Base-by-base conservation (phyloP, 1,284 basidiomycete genomes). In the Exsudoporus floridanus region DNA sequence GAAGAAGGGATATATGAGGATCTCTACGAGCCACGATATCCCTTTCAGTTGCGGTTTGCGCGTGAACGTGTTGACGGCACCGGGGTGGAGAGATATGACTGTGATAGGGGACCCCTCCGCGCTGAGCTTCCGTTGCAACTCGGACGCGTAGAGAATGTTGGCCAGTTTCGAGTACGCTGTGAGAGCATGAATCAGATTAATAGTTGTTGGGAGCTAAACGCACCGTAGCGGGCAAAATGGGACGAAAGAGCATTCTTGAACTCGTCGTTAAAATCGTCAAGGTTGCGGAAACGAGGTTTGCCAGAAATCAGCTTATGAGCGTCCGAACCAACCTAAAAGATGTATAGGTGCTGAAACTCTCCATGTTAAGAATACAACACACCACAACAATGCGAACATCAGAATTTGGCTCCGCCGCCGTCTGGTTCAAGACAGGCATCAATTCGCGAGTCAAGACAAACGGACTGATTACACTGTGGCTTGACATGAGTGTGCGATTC, bases 301-400 rank as follows among this genome's bases (percentile, higher is more conserved):
- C 55, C 54, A 5, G 65, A 18, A 13, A 64, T 41, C 16, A 58
- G 2, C 30, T 40, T 54, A 31, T 71, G 60, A n/a, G 27, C 64
- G 0, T 60, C 58, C 18, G 70, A 60, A 55, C 59, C 58, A 53
- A 65, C 53, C 60, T 66, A 44, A 42, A 49, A 16, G 30, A 14
- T 16, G 14, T 13, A 40, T 36, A 43, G 7, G 21, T 5, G 1
- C 6, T 4, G 7, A 16, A 25, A 12, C 5, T 5, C 9, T 2
- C 39, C 31, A 6, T 14, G 39, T 13, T 14, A 23, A 9, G n/a
- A 19, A 40, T 1, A 18, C 2, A 12, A 59, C 76, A 44, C 37
- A 82, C 81, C 42, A 71, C 73, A 5, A 82, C 69, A 18, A 83
- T 67, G 16, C 81, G 76, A 34, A 82, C 79, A 54, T 83, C 81